Evolutionary conservation across 257 asterid species (phyloP).

Genomic region (Solanum chiquidenum): DNA sequence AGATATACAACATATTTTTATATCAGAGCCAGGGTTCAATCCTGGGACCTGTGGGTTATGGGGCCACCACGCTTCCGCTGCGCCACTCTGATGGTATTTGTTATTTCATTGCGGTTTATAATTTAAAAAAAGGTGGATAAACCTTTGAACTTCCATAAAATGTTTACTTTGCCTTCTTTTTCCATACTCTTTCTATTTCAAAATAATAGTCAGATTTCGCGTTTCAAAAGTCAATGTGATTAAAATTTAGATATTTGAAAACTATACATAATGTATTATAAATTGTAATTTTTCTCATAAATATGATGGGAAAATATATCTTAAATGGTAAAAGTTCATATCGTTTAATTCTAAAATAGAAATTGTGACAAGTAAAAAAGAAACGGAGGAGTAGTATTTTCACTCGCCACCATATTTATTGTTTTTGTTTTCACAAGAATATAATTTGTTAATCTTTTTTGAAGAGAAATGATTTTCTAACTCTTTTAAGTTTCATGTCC

Average conservation of each 20-base stretch:
- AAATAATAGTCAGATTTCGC: too few species aligned
- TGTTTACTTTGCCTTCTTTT: background rate
- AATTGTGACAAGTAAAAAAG: background rate
- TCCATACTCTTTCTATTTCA: too few species aligned
- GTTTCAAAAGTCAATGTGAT: background rate
- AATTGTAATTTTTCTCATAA: too few species aligned
- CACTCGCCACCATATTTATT: background rate
- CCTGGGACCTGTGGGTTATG: slow-evolving; percentile 99
- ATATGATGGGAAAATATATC: background rate
- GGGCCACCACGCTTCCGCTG: slow-evolving; percentile 92
- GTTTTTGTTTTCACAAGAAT: background rate
- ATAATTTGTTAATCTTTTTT: too few species aligned
- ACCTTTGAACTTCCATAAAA: background rate
- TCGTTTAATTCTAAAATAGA: background rate
- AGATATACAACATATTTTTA: rapidly evolving
- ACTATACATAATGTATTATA: background rate
- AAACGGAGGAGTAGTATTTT: too few species aligned
- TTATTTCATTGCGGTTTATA: rapidly evolving
- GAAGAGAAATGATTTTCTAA: too few species aligned
- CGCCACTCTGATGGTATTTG: slow-evolving; percentile 39
- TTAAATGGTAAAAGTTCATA: background rate
- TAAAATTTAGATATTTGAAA: background rate
- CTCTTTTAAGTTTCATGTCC: background rate
- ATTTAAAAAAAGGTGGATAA: background rate
- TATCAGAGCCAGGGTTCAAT: slow-evolving; percentile 99